Percentiles rank a stretch among this genome's conserved stretches.
Evolutionary conservation across 2,329 filamentous ascomycete genomes (phyloP).

Genomic region (Trichoderma arundinaceum): DNA sequence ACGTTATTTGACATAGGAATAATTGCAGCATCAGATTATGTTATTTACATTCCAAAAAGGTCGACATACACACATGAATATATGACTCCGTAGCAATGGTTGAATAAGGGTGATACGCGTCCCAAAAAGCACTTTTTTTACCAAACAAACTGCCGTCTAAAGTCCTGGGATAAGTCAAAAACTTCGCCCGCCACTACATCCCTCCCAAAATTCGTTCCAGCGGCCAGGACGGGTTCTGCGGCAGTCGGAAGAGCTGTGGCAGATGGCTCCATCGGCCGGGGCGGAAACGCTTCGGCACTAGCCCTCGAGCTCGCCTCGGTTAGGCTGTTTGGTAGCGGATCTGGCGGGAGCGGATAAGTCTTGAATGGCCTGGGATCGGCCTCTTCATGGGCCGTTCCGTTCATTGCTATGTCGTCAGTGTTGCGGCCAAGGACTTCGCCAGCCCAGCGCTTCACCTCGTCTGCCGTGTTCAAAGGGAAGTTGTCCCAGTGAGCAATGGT

Average conservation of each 20-base stretch:
- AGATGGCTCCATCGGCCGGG: constrained; percentile 4
- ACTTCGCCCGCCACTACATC: background rate
- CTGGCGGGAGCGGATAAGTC: constrained; percentile 7
- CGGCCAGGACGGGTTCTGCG: background rate
- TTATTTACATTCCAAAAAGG: background rate
- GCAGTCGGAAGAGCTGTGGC: constrained; percentile 17
- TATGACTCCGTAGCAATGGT: background rate
- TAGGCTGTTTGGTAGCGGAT: constrained; percentile 1
- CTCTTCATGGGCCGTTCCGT: background rate
- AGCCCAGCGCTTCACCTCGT: constrained; percentile 28
- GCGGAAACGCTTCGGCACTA: constrained; percentile 9
- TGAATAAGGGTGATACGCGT: background rate
- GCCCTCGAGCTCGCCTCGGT: constrained; percentile 2
- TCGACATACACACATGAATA: background rate
- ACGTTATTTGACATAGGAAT: background rate
- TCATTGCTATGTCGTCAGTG: background rate
- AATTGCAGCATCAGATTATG: background rate
- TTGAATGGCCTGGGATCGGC: background rate
- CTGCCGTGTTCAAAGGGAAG: constrained; percentile 18
- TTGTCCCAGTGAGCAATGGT: constrained; percentile 28
- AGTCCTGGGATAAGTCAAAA: constrained; percentile 25
- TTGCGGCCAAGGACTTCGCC: constrained; percentile 16
- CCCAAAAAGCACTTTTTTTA: background rate
- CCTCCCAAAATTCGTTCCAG: background rate
- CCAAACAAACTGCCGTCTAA: constrained; percentile 29